Evolutionary conservation across 2,329 filamentous ascomycete genomes (phyloP), one percentile per base, ranked within the genome.

Genomic region (Lasiodiplodia citricola): DNA sequence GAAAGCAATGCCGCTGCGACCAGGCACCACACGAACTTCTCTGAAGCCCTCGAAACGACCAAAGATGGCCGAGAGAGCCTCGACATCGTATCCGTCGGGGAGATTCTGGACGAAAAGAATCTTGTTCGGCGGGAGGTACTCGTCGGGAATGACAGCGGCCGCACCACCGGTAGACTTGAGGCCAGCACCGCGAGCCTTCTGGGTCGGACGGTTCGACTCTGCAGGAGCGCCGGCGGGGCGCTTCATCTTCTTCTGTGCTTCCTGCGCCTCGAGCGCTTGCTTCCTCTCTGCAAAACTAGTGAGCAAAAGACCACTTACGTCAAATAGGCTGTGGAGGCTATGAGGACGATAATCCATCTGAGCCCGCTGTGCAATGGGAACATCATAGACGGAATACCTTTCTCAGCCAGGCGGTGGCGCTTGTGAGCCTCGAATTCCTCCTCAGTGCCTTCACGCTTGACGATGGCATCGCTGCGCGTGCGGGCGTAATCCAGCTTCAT

Each of bases 51-150:
- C 92, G 83, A 96, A 99, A 60, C 92, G 90, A 63, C 90, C 89
- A 82, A 98, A 99, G 71, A 98, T 89, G 38, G 87, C 86, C 0
- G 90, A 91, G 67, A 99, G 87, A 28, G 86, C 88, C 72, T 97
- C 94, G 75, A 92, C 89, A 79, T 92, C 92, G 81, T 92, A 93
- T 72, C 93, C 92, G 71, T 95, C 92, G 10, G 96, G 94, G 44
- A 99, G 82, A 75, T 98, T 95, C 83, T 96, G 93, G 70, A 98
- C 85, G 83, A 98, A 97, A 44, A 99, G 87, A 73, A 94, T 97
- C 84, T 97, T 97, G 87, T 98, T 98, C 44, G 96, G 95, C 4
- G 95, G 95, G 4, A 98, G 88, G 80, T 97, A 98, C 82, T 99
- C 96, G 87, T 98, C 96, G n/a, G 94, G 94, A 21, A 98, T 90